These are phyloP conservation scores for Liquidambar formosana DNA, from an alignment of 164 flowering plant genomes.

Conservation along the genomic window DNA sequence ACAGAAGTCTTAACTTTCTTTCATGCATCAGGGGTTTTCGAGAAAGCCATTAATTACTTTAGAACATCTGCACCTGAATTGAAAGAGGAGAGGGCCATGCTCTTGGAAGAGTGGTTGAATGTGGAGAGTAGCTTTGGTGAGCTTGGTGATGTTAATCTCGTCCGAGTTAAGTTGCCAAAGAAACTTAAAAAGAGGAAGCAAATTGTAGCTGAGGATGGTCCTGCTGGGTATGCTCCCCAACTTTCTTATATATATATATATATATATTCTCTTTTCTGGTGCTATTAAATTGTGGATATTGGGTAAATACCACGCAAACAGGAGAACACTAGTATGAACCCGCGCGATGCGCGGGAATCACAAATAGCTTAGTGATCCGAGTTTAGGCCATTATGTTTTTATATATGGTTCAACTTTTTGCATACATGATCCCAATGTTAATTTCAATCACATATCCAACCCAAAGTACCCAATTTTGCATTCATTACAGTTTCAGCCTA, in stretches of 20 bases:
- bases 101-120: slow-evolving; percentile 83
- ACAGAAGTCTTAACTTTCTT: neutral
- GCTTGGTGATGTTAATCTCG: slow-evolving; percentile 69
- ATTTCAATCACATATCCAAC: no score
- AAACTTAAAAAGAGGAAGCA: slow-evolving; percentile 80
- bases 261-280: slow-evolving; percentile 1
- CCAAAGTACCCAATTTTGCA: no score
- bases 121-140: slow-evolving; percentile 70
- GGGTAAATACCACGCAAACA: neutral
- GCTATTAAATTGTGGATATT: neutral
- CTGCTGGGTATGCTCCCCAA: slow-evolving; percentile 58
- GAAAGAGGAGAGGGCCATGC: slow-evolving; percentile 93
- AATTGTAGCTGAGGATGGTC: slow-evolving; percentile 68
- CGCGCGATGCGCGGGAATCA: no score
- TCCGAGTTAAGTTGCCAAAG: slow-evolving; percentile 79
- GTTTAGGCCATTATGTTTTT: no score
- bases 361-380: no score
- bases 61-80: slow-evolving; percentile 79
- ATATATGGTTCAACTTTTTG: no score
- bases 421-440: no score
- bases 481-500: no score
- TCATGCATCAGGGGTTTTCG: slow-evolving; percentile 60
- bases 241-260: neutral
- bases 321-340: no score
- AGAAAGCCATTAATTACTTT: slow-evolving; percentile 68